Evolutionary conservation across 1,284 basidiomycete species (phyloP), one percentile per base, ranked within the genome.

Genomic region (Leccinum angustisporum): DNA sequence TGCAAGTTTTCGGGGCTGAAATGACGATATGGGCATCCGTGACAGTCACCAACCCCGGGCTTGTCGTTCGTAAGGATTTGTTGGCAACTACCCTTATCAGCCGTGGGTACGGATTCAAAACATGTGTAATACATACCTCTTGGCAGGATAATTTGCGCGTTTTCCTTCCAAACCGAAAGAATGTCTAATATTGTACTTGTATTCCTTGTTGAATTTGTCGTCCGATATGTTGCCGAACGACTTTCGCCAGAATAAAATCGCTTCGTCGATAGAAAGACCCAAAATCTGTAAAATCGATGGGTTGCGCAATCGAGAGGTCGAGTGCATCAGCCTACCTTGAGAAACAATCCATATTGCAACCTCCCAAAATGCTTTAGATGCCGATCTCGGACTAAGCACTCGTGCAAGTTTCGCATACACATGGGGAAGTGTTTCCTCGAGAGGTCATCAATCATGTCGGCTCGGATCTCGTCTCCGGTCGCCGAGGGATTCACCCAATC

Each of bases 151-250:
- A 76, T 98, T 98, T 57, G 90, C 91, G 48, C 97, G 86, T 72
- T 91, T 92, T 8, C 97, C 97, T 75, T 99, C 97, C 51, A 98
- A 80, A 53, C 97, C 97, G 74, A 92, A 99, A 9, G 88, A 90
- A 77, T 99, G 97, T 46, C 97, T 88, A 68, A 99, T 96, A 70
- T 99, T 99, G 78, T 99, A 99, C 69, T 88, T 90, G 81, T 98
- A 92, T 73, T 98, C 94, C 76, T 99, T 99, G 80, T 95, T 96
- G 80, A 99, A 99, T 76, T 96, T 92, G 78, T 99, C 95, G 67
- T 98, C 96, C 25, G 88, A 88, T 61, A 93, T 86, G 40, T 79
- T 83, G 55, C 83, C 81, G 75, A 97, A 98, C 36, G 91, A 90
- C 68, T 90, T 90, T 59, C 94, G 83, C 97, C 97, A 99, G 78